A percentile compares a stretch with the other conserved stretches of the same genome.
phyloP scores from a whole-genome alignment of 257 asterid genomes.

The Przewalskia tangutica region DNA sequence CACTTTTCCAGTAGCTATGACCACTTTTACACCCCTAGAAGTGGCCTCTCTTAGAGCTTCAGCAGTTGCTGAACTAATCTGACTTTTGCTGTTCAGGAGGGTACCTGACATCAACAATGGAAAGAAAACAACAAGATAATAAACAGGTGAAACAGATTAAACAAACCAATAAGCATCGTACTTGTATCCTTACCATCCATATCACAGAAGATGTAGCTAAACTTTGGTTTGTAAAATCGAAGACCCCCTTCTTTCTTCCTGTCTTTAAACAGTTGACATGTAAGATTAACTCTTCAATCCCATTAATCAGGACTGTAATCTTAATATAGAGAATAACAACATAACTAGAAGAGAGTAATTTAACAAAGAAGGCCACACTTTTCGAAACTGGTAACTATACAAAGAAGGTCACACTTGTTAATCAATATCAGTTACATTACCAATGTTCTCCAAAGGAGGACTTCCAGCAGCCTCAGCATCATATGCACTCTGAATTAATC shows the following conservation, averaged over 20 bases:
- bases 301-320: slow-evolving; percentile 20
- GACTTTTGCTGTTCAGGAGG: slow-evolving; percentile 94
- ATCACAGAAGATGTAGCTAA: slow-evolving; percentile 83
- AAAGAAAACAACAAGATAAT: not conserved
- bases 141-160: not conserved
- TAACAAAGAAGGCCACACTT: slow-evolving; percentile 2
- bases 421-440: slow-evolving; percentile 34
- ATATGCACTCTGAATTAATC: slow-evolving; percentile 69
- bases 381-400: not conserved
- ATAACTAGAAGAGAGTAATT: slow-evolving; percentile 2
- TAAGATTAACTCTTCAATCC: slow-evolving; percentile 44
- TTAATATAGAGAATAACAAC: not conserved
- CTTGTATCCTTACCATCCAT: slow-evolving; percentile 79
- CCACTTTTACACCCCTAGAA: slow-evolving; percentile 88
- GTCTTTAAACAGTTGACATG: slow-evolving; percentile 78
- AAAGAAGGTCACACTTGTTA: slow-evolving; percentile 9
- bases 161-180: not conserved
- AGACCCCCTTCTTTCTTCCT: slow-evolving; percentile 96
- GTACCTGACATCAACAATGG: slow-evolving; percentile 42
- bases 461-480: slow-evolving; percentile 46
- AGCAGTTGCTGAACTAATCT: slow-evolving; percentile 55
- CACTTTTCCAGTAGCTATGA: slow-evolving; percentile 98
- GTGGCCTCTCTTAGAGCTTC: slow-evolving; percentile 80
- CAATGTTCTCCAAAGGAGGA: slow-evolving; percentile 35
- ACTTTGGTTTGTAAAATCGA: slow-evolving; percentile 91